Percentiles rank a stretch among this genome's conserved stretches.
These are phyloP conservation scores for Arthroderma sp. DNA, from an alignment of 2,329 filamentous ascomycete genomes.

Conservation along the genomic window DNA sequence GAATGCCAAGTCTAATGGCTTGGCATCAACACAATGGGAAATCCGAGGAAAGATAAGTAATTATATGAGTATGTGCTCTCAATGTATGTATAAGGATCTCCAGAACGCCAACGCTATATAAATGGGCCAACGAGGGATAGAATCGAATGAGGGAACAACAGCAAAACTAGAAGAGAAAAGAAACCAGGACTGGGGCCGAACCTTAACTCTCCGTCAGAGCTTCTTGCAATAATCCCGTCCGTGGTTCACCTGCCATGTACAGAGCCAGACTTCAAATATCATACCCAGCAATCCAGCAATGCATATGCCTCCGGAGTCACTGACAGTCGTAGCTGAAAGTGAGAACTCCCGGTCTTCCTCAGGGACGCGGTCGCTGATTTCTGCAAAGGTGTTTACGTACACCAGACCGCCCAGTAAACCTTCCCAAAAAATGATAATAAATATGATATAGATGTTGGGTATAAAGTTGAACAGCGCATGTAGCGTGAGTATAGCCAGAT, in stretches of 20 bases:
- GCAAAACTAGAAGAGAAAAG: too few relatives aligned
- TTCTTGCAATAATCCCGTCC: constrained; percentile 62
- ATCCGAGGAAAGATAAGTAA: too few relatives aligned
- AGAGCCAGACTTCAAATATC: constrained; percentile 66
- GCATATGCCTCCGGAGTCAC: constrained; percentile 82
- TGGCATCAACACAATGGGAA: too few relatives aligned
- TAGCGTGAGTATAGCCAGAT: constrained; percentile 57
- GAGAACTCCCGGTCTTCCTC: constrained; percentile 78
- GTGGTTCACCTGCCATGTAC: constrained; percentile 68
- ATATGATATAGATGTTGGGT: constrained; percentile 75
- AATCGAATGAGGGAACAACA: too few relatives aligned
- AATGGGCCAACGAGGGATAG: too few relatives aligned
- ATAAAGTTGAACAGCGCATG: constrained; percentile 74
- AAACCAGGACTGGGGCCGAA: too few relatives aligned
- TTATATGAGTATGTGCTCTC: too few relatives aligned
- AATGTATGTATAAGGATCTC: too few relatives aligned
- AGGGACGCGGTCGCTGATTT: constrained; percentile 74
- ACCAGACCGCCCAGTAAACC: constrained; percentile 80
- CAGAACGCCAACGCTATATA: too few relatives aligned
- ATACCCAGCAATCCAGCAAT: constrained; percentile 76
- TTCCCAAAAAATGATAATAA: constrained; percentile 82
- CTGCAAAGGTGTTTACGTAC: constrained; percentile 91
- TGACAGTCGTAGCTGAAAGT: constrained; percentile 76
- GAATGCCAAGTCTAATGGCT: too few relatives aligned
- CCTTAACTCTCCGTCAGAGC: background rate